Conservation (phyloP, 352 stramenopile species). For the Globisporangium takayamanum region DNA sequence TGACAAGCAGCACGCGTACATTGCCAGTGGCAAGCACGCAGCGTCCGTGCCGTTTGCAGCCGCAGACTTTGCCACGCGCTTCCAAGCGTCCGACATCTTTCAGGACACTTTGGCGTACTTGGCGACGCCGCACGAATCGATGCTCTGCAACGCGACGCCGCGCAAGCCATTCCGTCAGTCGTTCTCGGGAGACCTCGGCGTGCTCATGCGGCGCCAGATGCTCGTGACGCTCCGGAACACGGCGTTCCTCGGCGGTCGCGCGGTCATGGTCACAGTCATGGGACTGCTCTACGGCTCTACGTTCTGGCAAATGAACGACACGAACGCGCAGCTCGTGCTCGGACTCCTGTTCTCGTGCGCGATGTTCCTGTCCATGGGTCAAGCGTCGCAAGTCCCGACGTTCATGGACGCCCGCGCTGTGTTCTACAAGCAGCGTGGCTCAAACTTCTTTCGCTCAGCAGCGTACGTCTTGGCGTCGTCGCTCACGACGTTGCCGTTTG, state of each 20-base stretch:
- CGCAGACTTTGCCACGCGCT: slow-evolving; percentile 42
- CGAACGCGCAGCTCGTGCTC: slow-evolving; percentile 56
- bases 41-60: slow-evolving; percentile 19
- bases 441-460: slow-evolving; percentile 83
- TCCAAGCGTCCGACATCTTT: slow-evolving; percentile 44
- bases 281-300: slow-evolving; percentile 54
- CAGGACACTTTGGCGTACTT: slow-evolving; percentile 39
- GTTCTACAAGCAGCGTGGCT: slow-evolving; percentile 88
- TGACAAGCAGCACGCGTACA: slow-evolving; percentile 42
- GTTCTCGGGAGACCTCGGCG: slow-evolving; percentile 35
- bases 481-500: slow-evolving; percentile 44
- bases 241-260: slow-evolving; percentile 34
- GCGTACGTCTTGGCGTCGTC: slow-evolving; percentile 70
- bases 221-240: slow-evolving; percentile 56
- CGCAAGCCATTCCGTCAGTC: slow-evolving; percentile 34
- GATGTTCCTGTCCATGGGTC: slow-evolving; percentile 76
- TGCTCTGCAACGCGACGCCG: slow-evolving; percentile 4
- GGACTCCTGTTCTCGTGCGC: slow-evolving; percentile 85
- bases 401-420: slow-evolving; percentile 69
- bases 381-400: slow-evolving; percentile 69
- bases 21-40: slow-evolving; percentile 1
- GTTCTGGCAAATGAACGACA: slow-evolving; percentile 55
- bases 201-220: slow-evolving; percentile 55
- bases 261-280: slow-evolving; percentile 59
- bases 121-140: slow-evolving; percentile 8